phyloP scores from a whole-genome alignment of 257 asterid genomes.

The Solanum arcanum region DNA sequence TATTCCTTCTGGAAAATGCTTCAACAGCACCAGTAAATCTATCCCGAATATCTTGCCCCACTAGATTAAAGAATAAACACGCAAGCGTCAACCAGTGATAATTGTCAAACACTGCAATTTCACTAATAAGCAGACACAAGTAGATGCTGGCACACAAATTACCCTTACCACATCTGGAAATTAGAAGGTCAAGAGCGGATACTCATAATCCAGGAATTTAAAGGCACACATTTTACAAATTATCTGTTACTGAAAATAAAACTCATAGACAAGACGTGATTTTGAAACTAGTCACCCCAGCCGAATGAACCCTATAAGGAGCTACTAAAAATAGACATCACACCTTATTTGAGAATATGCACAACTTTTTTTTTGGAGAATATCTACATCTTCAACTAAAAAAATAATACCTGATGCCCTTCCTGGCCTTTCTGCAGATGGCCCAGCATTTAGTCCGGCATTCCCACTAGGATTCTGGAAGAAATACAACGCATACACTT shows the following conservation, averaged over 20 bases:
- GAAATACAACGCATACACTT: background rate
- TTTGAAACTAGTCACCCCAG: background rate
- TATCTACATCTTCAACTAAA: background rate
- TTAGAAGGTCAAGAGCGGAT: background rate
- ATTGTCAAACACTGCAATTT: background rate
- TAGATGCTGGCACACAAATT: background rate
- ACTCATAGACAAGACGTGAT: background rate
- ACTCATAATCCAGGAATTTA: background rate
- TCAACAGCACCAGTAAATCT: constrained; percentile 18
- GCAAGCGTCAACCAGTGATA: background rate
- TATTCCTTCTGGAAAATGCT: constrained; percentile 17
- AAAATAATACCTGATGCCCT: constrained; percentile 3
- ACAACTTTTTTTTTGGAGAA: background rate
- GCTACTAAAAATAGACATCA: background rate
- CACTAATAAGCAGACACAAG: background rate
- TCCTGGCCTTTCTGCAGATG: constrained; percentile 9
- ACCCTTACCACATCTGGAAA: background rate
- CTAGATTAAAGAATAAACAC: background rate
- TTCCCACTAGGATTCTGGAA: constrained; percentile 12
- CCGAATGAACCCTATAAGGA: background rate
- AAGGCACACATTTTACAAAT: background rate
- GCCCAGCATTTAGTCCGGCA: constrained; percentile 1
- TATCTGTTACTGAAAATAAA: background rate
- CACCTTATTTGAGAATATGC: background rate
- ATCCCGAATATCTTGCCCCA: constrained; percentile 17